These are phyloP conservation scores for Hyparrhenia diplandra DNA, from an alignment of 176 grass and related monocot genomes.

Conservation along the genomic window DNA sequence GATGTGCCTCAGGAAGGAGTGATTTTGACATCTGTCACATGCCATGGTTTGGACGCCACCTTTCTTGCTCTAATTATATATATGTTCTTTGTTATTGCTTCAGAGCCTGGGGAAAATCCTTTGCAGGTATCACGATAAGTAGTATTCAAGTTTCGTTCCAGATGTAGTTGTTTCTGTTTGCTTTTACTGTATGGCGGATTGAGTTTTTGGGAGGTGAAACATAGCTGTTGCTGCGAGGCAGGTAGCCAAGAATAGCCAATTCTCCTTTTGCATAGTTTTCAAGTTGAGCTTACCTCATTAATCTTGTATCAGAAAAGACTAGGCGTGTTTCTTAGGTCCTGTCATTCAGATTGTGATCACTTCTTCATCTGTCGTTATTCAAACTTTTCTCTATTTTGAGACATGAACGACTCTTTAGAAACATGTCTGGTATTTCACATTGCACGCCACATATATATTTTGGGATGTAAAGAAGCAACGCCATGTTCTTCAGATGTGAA, in stretches of 20 bases:
- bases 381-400: neutral
- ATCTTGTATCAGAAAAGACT: neutral
- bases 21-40: conserved; percentile 35
- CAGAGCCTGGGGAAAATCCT: conserved; percentile 1
- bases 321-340: neutral
- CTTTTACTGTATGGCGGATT: neutral
- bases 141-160: conserved; percentile 1
- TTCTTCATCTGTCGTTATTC: neutral
- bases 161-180: neutral
- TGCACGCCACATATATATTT: conserved; percentile 4
- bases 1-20: conserved; percentile 16
- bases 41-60: conserved; percentile 12
- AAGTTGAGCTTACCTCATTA: neutral
- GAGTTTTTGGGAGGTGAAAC: conserved; percentile 25
- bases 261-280: conserved; percentile 16
- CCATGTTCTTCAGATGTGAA: neutral
- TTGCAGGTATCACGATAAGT: neutral
- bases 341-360: neutral
- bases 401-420: neutral
- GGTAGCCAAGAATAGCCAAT: conserved; percentile 25
- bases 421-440: neutral
- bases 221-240: conserved; percentile 17
- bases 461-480: conserved; percentile 2
- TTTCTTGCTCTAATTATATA: neutral
- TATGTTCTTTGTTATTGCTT: conserved; percentile 8